These are phyloP conservation scores for Bryoerythrophyllum caledonicum DNA, from an alignment of 225 moss, liverwort and hornwort genomes.

Conservation along the genomic window DNA sequence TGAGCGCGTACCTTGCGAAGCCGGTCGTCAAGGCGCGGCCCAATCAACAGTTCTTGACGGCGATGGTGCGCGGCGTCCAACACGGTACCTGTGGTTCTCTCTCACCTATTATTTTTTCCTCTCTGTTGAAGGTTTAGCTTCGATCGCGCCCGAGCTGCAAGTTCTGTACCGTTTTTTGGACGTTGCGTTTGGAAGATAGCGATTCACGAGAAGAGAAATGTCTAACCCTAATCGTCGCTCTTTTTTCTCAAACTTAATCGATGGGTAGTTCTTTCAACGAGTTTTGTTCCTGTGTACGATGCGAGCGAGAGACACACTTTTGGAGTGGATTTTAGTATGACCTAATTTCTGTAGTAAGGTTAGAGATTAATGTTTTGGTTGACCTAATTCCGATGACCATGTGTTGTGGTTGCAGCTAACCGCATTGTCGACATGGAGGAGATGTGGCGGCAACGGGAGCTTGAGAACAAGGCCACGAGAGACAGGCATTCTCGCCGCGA, in stretches of 20 bases:
- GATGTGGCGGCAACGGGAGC: constrained; percentile 97
- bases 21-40: constrained; percentile 81
- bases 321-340: no score
- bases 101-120: neutral
- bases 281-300: no score
- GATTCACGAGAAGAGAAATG: neutral
- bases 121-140: neutral
- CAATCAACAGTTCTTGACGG: constrained; percentile 78
- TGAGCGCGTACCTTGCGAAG: constrained; percentile 78
- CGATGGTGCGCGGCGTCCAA: constrained; percentile 89
- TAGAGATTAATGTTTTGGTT: neutral
- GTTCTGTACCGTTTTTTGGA: neutral
- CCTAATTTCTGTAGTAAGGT: neutral
- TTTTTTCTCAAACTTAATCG: neutral
- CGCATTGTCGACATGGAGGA: constrained; percentile 94
- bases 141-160: neutral
- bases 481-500: constrained; percentile 36
- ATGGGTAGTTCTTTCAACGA: neutral
- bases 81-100: constrained; percentile 54
- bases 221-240: neutral
- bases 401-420: constrained; percentile 58
- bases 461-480: constrained; percentile 55
- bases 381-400: neutral
- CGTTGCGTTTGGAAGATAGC: neutral
- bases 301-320: neutral